A percentile compares a stretch with the other conserved stretches of the same genome.
Conservation (phyloP, 805 yeast genomes). For the Pichia membranifaciens region DNA sequence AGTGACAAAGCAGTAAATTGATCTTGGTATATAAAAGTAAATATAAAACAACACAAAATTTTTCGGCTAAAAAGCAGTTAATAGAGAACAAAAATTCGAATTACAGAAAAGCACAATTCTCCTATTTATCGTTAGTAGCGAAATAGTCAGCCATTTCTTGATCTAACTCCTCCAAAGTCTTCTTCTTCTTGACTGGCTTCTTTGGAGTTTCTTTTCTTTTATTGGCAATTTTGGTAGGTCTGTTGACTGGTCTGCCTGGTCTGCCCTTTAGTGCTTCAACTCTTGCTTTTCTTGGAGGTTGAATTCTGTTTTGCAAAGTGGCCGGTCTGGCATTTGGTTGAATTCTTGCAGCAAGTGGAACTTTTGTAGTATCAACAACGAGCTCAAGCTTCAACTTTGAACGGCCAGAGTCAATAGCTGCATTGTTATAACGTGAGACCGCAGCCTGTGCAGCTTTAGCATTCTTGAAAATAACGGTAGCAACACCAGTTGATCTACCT, state of each 20-base stretch:
- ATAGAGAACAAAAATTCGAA: no score
- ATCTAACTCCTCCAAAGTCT: conserved; percentile 89
- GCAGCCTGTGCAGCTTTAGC: conserved; percentile 70
- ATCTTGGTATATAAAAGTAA: background rate
- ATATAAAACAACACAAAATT: background rate
- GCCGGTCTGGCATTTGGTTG: conserved; percentile 37
- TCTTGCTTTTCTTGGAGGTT: conserved; percentile 36
- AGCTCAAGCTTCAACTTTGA: conserved; percentile 71
- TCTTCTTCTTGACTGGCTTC: conserved; percentile 42
- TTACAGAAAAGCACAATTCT: no score
- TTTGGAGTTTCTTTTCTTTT: conserved; percentile 15
- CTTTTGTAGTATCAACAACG: conserved; percentile 76
- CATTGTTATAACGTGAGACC: conserved; percentile 80
- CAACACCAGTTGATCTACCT: conserved; percentile 89
- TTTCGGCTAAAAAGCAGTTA: background rate
- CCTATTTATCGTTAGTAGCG: conserved; percentile 39
- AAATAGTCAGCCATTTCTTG: conserved; percentile 98
- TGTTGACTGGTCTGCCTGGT: conserved; percentile 21
- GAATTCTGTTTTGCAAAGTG: background rate
- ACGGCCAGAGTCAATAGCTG: conserved; percentile 87
- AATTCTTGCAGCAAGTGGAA: conserved; percentile 71
- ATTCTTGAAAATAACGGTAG: conserved; percentile 72
- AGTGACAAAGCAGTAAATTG: background rate
- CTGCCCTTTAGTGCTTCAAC: conserved; percentile 41
- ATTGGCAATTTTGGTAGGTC: conserved; percentile 19